Evolutionary conservation across 495 filamentous ascomycete species (phyloP), one percentile per base, ranked within the genome.

Genomic region (Glarea lozoyensis): DNA sequence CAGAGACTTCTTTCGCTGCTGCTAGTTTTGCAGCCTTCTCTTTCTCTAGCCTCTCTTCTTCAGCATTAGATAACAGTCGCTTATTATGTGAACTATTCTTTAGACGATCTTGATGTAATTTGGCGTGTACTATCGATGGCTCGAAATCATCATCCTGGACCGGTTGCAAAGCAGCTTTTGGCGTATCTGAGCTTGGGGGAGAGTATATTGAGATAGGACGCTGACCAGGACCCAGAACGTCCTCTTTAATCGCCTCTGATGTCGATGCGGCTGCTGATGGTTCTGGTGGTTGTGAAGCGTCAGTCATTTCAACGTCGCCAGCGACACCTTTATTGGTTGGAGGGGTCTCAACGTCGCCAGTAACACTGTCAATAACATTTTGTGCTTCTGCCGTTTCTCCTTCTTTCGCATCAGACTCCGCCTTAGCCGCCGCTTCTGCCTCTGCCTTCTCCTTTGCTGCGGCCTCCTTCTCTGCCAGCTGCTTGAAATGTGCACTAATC

Each of bases 121-220:
- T 82, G 21, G 86, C 85, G 49, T 97, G 87, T 30, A 82, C 84
- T 49, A 94, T 78, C 15, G 83, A 86, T 1, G 89, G 88, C 18
- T 83, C 72, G 58, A 84, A 97, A 50, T 86, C 86, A 15, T 69
- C 69, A 43, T 89, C 84, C 18, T 84, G 72, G 46, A 79, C 75
- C 11, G 68, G 58, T 37, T 67, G 61, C 43, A 69, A 64, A 21
- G 86, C 82, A 24, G 92, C 93, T 15, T 69, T 72, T n/a, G 86
- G 90, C 1, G 79, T 90, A 35, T 69, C 60, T 36, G 67, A 76
- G 19, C 76, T 66, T 1, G 92, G 85, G 2, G 92, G 80, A 3
- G 76, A 70, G 63, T 81, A 96, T 42, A 97, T 77, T 9, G 76
- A 72, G 25, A 93, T 66, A 9, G 75, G 70, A 16, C 74, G 73